Percentiles rank a stretch among this genome's conserved stretches.
Evolutionary conservation across 2,329 filamentous ascomycete genomes (phyloP).

Genomic region (Aspergillus fumigatus): DNA sequence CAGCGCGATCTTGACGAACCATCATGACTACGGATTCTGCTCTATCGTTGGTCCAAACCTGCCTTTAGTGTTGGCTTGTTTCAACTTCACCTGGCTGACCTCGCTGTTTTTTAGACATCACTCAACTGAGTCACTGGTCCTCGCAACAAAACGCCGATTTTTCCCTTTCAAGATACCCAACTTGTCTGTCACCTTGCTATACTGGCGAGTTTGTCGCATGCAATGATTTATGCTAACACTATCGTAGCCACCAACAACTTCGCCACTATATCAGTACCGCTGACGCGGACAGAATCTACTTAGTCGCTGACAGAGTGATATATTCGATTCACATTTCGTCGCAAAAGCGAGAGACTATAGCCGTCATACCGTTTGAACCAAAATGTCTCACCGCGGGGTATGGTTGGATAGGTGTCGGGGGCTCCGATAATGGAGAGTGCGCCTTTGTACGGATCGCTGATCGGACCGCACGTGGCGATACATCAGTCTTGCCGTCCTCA

Average conservation of each 20-base stretch:
- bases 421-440: constrained; percentile 78
- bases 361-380: constrained; percentile 65
- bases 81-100: constrained; percentile 10
- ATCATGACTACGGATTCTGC: constrained; percentile 42
- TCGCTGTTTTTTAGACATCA: constrained; percentile 48
- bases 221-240: constrained; percentile 11
- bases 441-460: constrained; percentile 64
- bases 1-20: constrained; percentile 25
- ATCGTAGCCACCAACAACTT: constrained; percentile 49
- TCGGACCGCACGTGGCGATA: constrained; percentile 34
- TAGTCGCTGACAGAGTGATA: constrained; percentile 72
- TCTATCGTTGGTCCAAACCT: constrained; percentile 29
- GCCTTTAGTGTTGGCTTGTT: constrained; percentile 7
- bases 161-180: constrained; percentile 64
- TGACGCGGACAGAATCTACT: constrained; percentile 74
- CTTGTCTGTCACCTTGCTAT: constrained; percentile 48
- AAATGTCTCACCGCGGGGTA: constrained; percentile 81
- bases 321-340: constrained; percentile 66
- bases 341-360: constrained; percentile 68
- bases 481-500: constrained; percentile 31
- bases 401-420: constrained; percentile 88
- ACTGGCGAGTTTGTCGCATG: background rate
- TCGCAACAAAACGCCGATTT: constrained; percentile 58
- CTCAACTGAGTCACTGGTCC: constrained; percentile 62
- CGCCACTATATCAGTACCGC: constrained; percentile 84